These are phyloP conservation scores for Penicillium antarcticum DNA, from an alignment of 495 filamentous ascomycete species.

Conservation along the genomic window DNA sequence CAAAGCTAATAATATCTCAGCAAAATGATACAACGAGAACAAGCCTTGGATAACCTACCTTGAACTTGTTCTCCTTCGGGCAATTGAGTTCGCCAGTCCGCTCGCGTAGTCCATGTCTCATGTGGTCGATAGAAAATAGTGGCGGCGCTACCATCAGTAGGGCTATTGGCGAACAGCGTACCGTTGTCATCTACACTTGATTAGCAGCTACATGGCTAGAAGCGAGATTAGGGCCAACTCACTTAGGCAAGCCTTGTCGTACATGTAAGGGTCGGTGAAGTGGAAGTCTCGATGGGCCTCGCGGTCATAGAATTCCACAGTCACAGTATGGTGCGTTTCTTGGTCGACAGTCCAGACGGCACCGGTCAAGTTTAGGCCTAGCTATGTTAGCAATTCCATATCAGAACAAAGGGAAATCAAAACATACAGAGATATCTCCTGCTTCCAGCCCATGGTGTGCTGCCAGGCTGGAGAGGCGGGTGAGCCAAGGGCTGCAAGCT, in stretches of 20 bases:
- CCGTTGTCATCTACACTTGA: conserved; percentile 66
- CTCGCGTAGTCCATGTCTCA: conserved; percentile 89
- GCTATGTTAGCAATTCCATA: conserved; percentile 19
- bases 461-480: conserved; percentile 84
- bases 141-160: conserved; percentile 64
- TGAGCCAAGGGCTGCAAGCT: conserved; percentile 68
- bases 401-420: background rate
- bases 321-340: conserved; percentile 90
- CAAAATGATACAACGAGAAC: background rate
- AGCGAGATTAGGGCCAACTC: conserved; percentile 14
- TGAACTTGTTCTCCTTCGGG: conserved; percentile 77
- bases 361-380: conserved; percentile 79
- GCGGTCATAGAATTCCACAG: conserved; percentile 95
- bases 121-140: conserved; percentile 96
- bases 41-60: conserved; percentile 24
- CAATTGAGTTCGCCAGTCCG: conserved; percentile 84
- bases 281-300: conserved; percentile 91
- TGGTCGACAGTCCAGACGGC: conserved; percentile 98
- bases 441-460: conserved; percentile 93
- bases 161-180: conserved; percentile 78
- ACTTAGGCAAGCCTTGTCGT: conserved; percentile 91
- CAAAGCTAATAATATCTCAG: conserved; percentile 53
- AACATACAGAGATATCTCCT: conserved; percentile 78
- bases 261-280: conserved; percentile 88
- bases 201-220: conserved; percentile 16